Conservation (phyloP, 768 basidiomycete genomes). For the Galerina sulciceps region DNA sequence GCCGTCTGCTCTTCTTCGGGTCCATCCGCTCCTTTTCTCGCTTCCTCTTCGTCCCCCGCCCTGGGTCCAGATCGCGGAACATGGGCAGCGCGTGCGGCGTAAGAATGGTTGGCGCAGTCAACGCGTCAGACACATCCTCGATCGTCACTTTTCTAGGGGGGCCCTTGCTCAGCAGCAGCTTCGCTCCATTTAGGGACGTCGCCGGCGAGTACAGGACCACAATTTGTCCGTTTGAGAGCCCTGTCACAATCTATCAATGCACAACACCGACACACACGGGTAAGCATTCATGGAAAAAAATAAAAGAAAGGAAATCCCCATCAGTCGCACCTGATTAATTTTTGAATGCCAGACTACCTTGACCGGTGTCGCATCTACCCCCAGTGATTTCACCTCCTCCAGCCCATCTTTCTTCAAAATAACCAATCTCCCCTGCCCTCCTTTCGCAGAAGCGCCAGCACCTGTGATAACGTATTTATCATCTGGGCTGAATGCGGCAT, state of each 20-base stretch:
- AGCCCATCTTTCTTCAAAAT: constrained; percentile 75
- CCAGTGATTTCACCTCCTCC: constrained; percentile 68
- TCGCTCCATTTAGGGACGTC: constrained; percentile 90
- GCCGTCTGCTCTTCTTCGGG: constrained; percentile 89
- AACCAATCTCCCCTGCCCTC: constrained; percentile 70
- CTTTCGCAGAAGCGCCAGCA: constrained; percentile 67
- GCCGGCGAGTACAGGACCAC: constrained; percentile 91
- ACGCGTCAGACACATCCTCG: constrained; percentile 88
- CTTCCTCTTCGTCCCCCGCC: constrained; percentile 82
- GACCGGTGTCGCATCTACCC: constrained; percentile 81
- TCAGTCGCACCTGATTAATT: constrained; percentile 86
- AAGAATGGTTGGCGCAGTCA: constrained; percentile 85
- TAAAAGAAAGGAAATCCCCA: constrained; percentile 15
- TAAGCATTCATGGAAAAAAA: constrained; percentile 19
- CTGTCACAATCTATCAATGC: constrained; percentile 74
- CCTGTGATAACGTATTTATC: constrained; percentile 90
- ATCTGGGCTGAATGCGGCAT: constrained; percentile 94
- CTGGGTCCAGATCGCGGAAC: constrained; percentile 84
- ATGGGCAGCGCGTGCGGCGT: constrained; percentile 92
- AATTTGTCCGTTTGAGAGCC: constrained; percentile 86
- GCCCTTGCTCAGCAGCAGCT: constrained; percentile 87
- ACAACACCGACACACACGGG: constrained; percentile 21
- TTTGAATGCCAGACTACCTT: constrained; percentile 94
- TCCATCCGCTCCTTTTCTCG: constrained; percentile 88
- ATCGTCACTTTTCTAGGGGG: constrained; percentile 79